Evolutionary conservation across 2,329 filamentous ascomycete genomes (phyloP), one percentile per base, ranked within the genome.

Genomic region (Botrytis aclada): DNA sequence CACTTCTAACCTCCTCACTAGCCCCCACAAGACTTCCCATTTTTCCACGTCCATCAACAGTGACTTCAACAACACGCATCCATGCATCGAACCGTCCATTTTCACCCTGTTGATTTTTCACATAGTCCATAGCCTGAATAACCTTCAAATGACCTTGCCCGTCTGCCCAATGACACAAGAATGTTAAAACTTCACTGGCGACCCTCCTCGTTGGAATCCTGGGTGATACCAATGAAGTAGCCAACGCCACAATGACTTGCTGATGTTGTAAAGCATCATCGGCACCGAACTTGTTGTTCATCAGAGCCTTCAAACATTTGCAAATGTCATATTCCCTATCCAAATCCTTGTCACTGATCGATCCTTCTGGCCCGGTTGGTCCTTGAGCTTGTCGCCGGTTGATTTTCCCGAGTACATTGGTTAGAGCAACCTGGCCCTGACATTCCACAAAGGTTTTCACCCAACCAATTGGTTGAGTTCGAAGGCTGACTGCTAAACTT

Each of bases 221-320:
- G 14, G 95, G 92, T 16, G 95, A 97, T 70, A 95, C 93, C 73
- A 99, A 86, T 51, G 94, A 97, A 34, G 90, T 94, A 67, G 92
- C 93, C 62, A 99, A 86, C 1, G 96, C 93, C 72, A 97, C 90
- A 75, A 98, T 91, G 75, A 98, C 93, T 80, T 95, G 93, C 80
- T 96, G 93, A 81, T 98, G 95, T 74, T 89, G 86, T 73, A 99
- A 86, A 29, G 96, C 96, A 86, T 99, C 95, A 81, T 99, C 96
- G 75, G 96, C 96, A 75, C 96, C 96, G 82, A 97, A 98, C 82
- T 97, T 98, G 88, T 98, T 99, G 89, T 99, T 99, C 92, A 98
- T 97, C 73, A 98, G 84, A 45, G 95, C 94, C 85, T 98, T 98
- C 73, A 99, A 84, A 84, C 96, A 98, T 84, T 99, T 99, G 81